These are phyloP conservation scores for Apiotrichum siamense DNA, from an alignment of 1,284 basidiomycete genomes.

Conservation along the genomic window DNA sequence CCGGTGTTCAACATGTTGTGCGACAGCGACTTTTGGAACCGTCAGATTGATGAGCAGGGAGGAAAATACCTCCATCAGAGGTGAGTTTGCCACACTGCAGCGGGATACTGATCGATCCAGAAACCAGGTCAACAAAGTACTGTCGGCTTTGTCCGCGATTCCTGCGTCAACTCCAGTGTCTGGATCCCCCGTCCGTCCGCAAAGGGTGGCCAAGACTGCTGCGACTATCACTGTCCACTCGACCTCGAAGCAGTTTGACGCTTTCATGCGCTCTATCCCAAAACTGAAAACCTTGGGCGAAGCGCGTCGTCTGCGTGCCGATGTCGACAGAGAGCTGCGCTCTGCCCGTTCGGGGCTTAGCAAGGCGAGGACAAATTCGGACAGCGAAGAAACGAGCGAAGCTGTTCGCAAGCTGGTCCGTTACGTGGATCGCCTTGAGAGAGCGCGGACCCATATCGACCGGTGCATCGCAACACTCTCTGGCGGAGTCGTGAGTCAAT, in stretches of 20 bases:
- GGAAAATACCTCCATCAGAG: slow-evolving; percentile 40
- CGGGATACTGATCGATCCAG: slow-evolving; percentile 13
- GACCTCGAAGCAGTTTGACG: slow-evolving; percentile 69
- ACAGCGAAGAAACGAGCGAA: slow-evolving; percentile 6
- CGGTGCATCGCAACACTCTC: slow-evolving; percentile 74
- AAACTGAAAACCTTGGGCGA: slow-evolving; percentile 76
- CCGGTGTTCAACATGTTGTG: slow-evolving; percentile 86
- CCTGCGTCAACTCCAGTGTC: slow-evolving; percentile 23
- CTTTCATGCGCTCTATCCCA: slow-evolving; percentile 76
- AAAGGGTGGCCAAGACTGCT: slow-evolving; percentile 5
- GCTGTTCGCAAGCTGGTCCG: slow-evolving; percentile 51
- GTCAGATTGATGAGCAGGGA: slow-evolving; percentile 67
- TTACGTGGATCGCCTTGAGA: slow-evolving; percentile 80
- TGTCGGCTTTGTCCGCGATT: slow-evolving; percentile 49
- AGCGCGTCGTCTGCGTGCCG: slow-evolving; percentile 81
- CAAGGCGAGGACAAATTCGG: slow-evolving; percentile 11
- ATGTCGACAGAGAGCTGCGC: slow-evolving; percentile 79
- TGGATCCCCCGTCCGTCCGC: neutral
- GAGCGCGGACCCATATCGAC: slow-evolving; percentile 78
- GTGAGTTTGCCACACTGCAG: slow-evolving; percentile 18
- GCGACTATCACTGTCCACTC: slow-evolving; percentile 29
- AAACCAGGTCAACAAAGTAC: slow-evolving; percentile 52
- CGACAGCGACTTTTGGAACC: slow-evolving; percentile 96
- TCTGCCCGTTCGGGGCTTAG: slow-evolving; percentile 56
- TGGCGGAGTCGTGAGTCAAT: slow-evolving; percentile 39